Conservation (phyloP, 1,284 basidiomycete species). For the Moesziomyces parantarcticus region DNA sequence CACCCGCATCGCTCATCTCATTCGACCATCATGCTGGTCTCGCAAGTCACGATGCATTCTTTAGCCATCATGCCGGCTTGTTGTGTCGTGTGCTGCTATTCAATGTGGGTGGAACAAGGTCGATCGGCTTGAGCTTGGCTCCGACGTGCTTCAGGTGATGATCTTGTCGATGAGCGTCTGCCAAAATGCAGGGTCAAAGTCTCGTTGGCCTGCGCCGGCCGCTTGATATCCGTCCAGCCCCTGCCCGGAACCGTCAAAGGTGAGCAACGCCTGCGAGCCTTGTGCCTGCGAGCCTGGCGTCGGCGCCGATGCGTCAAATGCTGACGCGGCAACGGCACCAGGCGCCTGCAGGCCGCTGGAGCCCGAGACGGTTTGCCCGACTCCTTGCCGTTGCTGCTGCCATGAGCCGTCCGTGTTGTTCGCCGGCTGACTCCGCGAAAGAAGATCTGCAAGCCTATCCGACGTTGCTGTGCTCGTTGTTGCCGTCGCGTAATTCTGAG, state of each 20-base stretch:
- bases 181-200: slow-evolving; percentile 49
- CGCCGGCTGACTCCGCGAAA: slow-evolving; percentile 10
- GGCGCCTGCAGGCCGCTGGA: background rate
- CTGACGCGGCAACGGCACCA: background rate
- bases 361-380: background rate
- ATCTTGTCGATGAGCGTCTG: slow-evolving; percentile 55
- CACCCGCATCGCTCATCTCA: slow-evolving; percentile 14
- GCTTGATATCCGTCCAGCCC: slow-evolving; percentile 1
- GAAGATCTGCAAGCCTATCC: slow-evolving; percentile 24
- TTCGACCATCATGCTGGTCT: background rate
- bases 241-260: slow-evolving; percentile 16
- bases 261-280: slow-evolving; percentile 8
- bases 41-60: background rate
- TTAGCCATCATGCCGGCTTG: background rate
- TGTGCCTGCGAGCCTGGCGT: slow-evolving; percentile 6
- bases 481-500: slow-evolving; percentile 17
- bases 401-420: slow-evolving; percentile 10
- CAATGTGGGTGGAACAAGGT: too few species aligned
- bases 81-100: too few species aligned
- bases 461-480: slow-evolving; percentile 5
- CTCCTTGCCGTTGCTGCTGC: slow-evolving; percentile 14
- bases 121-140: background rate
- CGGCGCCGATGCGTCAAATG: slow-evolving; percentile 4
- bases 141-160: slow-evolving; percentile 27
- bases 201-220: slow-evolving; percentile 12